These are phyloP conservation scores for Colletotrichum higginsianum DNA, from an alignment of 2,329 filamentous ascomycete species.

Conservation along the genomic window DNA sequence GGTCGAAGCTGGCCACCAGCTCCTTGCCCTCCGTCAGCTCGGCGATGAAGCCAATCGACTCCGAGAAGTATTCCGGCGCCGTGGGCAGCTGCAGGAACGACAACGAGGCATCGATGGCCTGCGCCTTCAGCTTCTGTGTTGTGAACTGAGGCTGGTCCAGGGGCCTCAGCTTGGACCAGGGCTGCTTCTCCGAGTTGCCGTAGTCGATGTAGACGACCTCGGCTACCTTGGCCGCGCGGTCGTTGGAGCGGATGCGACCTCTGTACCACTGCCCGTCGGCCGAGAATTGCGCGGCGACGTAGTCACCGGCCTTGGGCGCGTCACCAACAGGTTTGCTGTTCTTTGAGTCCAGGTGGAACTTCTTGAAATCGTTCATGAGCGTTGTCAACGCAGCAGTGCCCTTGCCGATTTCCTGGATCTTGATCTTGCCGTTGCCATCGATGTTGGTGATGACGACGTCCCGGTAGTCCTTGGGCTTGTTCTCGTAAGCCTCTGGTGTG, in stretches of 20 bases:
- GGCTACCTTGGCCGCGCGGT: conserved; percentile 88
- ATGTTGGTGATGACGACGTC: conserved; percentile 95
- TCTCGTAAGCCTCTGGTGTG: conserved; percentile 64
- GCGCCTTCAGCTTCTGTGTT: conserved; percentile 84
- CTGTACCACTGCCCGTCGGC: conserved; percentile 96
- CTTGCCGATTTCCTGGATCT: conserved; percentile 90
- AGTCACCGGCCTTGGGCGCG: conserved; percentile 90
- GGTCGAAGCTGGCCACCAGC: conserved; percentile 93
- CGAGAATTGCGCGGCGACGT: conserved; percentile 91
- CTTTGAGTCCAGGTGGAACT: conserved; percentile 88
- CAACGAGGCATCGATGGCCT: conserved; percentile 88
- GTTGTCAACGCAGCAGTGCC: conserved; percentile 88
- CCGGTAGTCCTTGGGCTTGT: conserved; percentile 86
- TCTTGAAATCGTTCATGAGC: conserved; percentile 91
- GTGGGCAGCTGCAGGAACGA: conserved; percentile 92
- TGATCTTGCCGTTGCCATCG: conserved; percentile 84
- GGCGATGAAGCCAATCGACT: conserved; percentile 82
- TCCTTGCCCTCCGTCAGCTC: conserved; percentile 82
- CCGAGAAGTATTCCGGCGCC: conserved; percentile 84
- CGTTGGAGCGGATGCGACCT: conserved; percentile 90
- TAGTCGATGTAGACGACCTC: conserved; percentile 97
- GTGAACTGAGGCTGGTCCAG: conserved; percentile 85
- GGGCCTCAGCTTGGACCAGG: conserved; percentile 88
- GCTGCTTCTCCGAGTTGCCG: conserved; percentile 90
- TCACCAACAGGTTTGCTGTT: conserved; percentile 82